Conservation (phyloP, 2,329 filamentous ascomycete genomes). For the Neofusicoccum cordaticola region DNA sequence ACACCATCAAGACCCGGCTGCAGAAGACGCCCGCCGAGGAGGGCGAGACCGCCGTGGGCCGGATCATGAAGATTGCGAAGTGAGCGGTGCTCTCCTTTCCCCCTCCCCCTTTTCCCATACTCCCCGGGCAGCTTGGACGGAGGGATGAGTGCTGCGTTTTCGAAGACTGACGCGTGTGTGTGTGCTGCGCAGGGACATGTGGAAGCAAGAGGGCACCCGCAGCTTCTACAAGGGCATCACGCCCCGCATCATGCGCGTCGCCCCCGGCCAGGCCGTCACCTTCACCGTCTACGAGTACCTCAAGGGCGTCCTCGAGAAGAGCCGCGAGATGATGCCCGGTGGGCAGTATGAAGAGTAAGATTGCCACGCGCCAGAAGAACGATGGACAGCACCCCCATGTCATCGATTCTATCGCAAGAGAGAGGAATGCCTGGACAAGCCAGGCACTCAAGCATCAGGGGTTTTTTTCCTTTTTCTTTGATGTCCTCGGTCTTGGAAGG, state of each 20-base stretch:
- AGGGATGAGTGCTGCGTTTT: no score
- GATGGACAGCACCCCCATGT: no score
- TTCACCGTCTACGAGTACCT: conserved; percentile 59
- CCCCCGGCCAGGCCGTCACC: conserved; percentile 83
- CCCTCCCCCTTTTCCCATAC: no score
- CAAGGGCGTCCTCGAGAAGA: conserved; percentile 49
- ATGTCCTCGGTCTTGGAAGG: no score
- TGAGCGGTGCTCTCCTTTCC: conserved; percentile 29
- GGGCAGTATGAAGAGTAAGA: conserved; percentile 50
- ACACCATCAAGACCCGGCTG: conserved; percentile 96
- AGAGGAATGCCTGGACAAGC: background rate
- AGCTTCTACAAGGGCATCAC: conserved; percentile 99
- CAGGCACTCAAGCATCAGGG: no score
- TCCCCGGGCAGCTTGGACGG: background rate
- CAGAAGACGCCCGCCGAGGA: conserved; percentile 83
- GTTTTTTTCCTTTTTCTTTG: background rate
- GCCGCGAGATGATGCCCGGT: conserved; percentile 45
- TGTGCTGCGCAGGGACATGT: conserved; percentile 41
- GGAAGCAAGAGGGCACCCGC: conserved; percentile 83
- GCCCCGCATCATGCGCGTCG: conserved; percentile 93
- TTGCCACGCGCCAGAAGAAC: no score
- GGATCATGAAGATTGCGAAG: conserved; percentile 72
- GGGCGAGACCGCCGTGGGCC: conserved; percentile 74
- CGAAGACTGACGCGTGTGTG: no score
- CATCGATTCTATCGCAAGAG: no score